phyloP scores from a whole-genome alignment of 2,329 filamentous ascomycete species.

The Exophiala phaeomuriformis region DNA sequence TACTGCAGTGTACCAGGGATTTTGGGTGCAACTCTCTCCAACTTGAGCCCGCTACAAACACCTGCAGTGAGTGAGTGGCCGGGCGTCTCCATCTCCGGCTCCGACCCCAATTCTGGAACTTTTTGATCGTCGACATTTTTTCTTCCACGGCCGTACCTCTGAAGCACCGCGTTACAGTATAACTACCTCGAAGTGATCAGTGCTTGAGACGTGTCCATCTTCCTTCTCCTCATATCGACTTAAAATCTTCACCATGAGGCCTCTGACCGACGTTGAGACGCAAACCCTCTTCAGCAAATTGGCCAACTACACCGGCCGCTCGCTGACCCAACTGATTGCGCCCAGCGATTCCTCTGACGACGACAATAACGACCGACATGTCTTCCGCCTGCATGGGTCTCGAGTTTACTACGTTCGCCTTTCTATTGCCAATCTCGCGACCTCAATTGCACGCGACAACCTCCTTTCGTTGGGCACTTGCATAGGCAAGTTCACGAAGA shows the following conservation, averaged over 20 bases:
- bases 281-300: constrained; percentile 83
- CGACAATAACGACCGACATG: constrained; percentile 63
- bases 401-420: constrained; percentile 89
- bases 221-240: neutral
- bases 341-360: constrained; percentile 60
- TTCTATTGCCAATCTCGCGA: constrained; percentile 84
- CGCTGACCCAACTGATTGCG: constrained; percentile 75
- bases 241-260: constrained; percentile 55
- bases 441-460: constrained; percentile 71
- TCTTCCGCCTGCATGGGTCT: constrained; percentile 74
- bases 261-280: constrained; percentile 60
- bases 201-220: too few relatives aligned
- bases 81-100: neutral
- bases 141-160: neutral
- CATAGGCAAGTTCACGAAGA: constrained; percentile 92
- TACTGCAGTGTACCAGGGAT: neutral
- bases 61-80: too few relatives aligned
- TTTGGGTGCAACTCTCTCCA: neutral
- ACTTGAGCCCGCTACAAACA: neutral
- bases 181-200: neutral
- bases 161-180: neutral
- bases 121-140: constrained; percentile 24
- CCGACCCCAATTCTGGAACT: neutral
- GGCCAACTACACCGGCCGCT: constrained; percentile 83
- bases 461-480: constrained; percentile 85